Evolutionary conservation across 768 basidiomycete species (phyloP).

Genomic region (Nidularia sp.): DNA sequence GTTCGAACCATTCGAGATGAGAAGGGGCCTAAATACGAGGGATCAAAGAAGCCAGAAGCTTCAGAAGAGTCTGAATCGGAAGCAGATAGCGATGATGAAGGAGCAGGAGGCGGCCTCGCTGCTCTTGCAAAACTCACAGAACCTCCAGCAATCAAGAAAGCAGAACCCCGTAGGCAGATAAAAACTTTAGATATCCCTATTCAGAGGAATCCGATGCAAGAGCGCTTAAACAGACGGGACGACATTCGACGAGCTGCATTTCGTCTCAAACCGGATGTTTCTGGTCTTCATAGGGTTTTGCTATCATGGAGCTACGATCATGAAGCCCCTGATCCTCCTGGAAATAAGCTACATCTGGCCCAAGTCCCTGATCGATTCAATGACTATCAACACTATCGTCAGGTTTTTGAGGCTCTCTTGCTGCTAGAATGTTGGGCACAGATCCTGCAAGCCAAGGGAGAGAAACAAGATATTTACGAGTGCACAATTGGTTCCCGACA

Average conservation of each 20-base stretch:
- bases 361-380: constrained; percentile 65
- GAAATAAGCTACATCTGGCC: constrained; percentile 26
- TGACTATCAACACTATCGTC: constrained; percentile 63
- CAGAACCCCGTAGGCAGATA: constrained; percentile 55
- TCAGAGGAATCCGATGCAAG: constrained; percentile 37
- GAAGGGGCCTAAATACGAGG: too few relatives aligned
- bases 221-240: constrained; percentile 52
- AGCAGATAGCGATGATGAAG: constrained; percentile 45
- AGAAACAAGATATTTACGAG: constrained; percentile 44
- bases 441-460: constrained; percentile 73
- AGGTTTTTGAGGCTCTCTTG: constrained; percentile 80
- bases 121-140: constrained; percentile 58
- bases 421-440: constrained; percentile 91
- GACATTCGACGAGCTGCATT: constrained; percentile 58
- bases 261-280: constrained; percentile 81
- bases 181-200: constrained; percentile 57
- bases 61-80: constrained; percentile 27
- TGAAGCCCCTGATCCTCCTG: constrained; percentile 57
- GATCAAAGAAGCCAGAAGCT: too few relatives aligned
- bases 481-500: constrained; percentile 67
- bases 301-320: constrained; percentile 87
- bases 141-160: constrained; percentile 56
- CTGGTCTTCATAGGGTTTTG: constrained; percentile 69
- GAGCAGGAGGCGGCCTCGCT: constrained; percentile 40
- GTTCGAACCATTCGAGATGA: too few relatives aligned